phyloP scores from a whole-genome alignment of 2,329 filamentous ascomycete species.

The Leptographium galeiforme region DNA sequence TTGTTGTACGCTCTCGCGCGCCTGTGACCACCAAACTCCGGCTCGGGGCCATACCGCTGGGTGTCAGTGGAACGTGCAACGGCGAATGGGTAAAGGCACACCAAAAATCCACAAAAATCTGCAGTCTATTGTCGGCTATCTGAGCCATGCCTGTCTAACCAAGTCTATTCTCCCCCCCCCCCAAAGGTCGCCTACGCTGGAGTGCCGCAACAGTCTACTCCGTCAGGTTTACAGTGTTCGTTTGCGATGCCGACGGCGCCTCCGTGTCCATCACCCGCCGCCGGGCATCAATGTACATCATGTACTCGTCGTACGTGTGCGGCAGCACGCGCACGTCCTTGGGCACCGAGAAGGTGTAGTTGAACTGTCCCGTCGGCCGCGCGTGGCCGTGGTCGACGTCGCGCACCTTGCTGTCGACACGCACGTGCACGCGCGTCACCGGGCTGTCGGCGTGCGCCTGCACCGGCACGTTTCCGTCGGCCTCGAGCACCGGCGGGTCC shows the following conservation, averaged over 20 bases:
- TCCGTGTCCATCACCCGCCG: slow-evolving; percentile 18
- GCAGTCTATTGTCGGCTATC: too few relatives aligned
- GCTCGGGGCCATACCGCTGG: too few relatives aligned
- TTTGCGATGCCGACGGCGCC: slow-evolving; percentile 14
- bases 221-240: slow-evolving; percentile 8
- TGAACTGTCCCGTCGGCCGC: slow-evolving; percentile 60
- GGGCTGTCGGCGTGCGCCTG: slow-evolving; percentile 15
- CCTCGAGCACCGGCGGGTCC: slow-evolving; percentile 37
- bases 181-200: too few relatives aligned
- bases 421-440: slow-evolving; percentile 47
- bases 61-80: too few relatives aligned
- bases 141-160: too few relatives aligned
- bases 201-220: not conserved
- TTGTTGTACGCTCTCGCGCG: too few relatives aligned
- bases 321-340: slow-evolving; percentile 24
- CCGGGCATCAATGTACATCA: slow-evolving; percentile 29
- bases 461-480: slow-evolving; percentile 31
- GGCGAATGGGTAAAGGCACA: too few relatives aligned
- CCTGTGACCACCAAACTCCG: too few relatives aligned
- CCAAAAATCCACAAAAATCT: too few relatives aligned
- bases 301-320: slow-evolving; percentile 26
- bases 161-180: too few relatives aligned
- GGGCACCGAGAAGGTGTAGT: slow-evolving; percentile 45
- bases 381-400: slow-evolving; percentile 50
- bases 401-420: slow-evolving; percentile 58